phyloP scores from a whole-genome alignment of 768 basidiomycete species.

The Udeniomyces megalosporus region DNA sequence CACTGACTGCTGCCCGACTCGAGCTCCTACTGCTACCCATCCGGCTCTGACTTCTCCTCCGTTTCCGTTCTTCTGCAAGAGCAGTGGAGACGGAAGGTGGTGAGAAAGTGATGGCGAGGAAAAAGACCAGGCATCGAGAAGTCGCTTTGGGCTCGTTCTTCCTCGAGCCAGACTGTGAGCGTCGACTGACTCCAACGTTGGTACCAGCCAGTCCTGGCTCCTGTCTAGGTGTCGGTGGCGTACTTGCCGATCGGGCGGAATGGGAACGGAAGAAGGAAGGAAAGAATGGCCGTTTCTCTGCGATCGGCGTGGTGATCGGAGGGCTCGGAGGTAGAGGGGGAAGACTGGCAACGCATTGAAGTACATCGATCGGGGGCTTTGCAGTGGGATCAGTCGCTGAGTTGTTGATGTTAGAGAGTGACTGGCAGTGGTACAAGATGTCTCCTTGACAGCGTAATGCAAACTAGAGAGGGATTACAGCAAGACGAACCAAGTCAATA shows the following conservation, averaged over 20 bases:
- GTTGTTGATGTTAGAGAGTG: not conserved
- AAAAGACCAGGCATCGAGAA: slow-evolving; percentile 3
- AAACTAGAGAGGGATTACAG: slow-evolving; percentile 13
- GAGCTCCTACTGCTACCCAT: not conserved
- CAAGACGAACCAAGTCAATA: no score
- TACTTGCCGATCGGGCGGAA: not conserved
- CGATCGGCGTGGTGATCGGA: not conserved
- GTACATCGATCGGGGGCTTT: not conserved
- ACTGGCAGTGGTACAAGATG: slow-evolving; percentile 22
- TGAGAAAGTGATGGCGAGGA: slow-evolving; percentile 13
- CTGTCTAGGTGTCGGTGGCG: not conserved
- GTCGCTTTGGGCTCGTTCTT: not conserved
- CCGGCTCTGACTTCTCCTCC: slow-evolving; percentile 9
- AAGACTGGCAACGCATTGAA: slow-evolving; percentile 13
- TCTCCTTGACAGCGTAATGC: slow-evolving; percentile 23
- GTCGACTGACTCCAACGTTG: not conserved
- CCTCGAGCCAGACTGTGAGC: not conserved
- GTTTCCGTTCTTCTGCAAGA: not conserved
- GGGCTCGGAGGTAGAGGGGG: slow-evolving; percentile 1
- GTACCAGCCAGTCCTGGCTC: not conserved
- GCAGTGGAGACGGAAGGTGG: not conserved
- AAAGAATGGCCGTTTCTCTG: slow-evolving; percentile 3
- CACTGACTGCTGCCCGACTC: not conserved
- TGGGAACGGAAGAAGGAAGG: slow-evolving; percentile 13
- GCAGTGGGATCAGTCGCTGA: not conserved